Evolutionary conservation across 2,329 filamentous ascomycete species (phyloP).

Genomic region (Dothiorella sarmentorum): DNA sequence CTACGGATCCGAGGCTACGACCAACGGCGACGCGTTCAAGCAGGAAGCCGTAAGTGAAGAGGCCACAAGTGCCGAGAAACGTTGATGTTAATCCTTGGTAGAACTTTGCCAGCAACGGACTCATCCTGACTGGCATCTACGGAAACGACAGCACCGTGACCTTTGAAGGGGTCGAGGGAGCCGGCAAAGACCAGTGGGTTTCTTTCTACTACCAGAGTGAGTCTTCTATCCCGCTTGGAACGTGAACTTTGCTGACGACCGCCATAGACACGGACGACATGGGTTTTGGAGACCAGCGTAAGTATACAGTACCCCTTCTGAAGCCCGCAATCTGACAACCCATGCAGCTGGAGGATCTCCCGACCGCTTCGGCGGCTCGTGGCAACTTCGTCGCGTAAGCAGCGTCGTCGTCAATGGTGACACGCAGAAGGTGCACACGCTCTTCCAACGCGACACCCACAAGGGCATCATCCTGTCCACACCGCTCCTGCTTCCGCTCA

Average conservation of each 20-base stretch:
- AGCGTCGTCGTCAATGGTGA: slow-evolving; percentile 58
- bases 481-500: slow-evolving; percentile 52
- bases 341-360: slow-evolving; percentile 49
- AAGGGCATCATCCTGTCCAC: slow-evolving; percentile 60
- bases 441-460: slow-evolving; percentile 55
- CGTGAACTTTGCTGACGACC: background rate
- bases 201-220: slow-evolving; percentile 55
- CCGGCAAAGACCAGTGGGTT: slow-evolving; percentile 54
- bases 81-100: background rate
- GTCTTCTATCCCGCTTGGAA: background rate
- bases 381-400: slow-evolving; percentile 58
- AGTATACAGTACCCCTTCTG: background rate
- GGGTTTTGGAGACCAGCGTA: slow-evolving; percentile 53
- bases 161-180: slow-evolving; percentile 49
- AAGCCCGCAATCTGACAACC: background rate
- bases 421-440: slow-evolving; percentile 47
- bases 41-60: slow-evolving; percentile 46
- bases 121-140: slow-evolving; percentile 52
- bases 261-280: slow-evolving; percentile 53
- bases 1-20: slow-evolving; percentile 44
- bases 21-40: slow-evolving; percentile 48
- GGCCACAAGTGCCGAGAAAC: background rate
- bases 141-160: slow-evolving; percentile 55
- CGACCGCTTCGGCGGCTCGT: slow-evolving; percentile 58
- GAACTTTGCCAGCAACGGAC: slow-evolving; percentile 47